Percentiles rank a stretch among this genome's conserved stretches.
Evolutionary conservation across 495 filamentous ascomycete species (phyloP).

Genomic region (Annulohypoxylon moriforme): DNA sequence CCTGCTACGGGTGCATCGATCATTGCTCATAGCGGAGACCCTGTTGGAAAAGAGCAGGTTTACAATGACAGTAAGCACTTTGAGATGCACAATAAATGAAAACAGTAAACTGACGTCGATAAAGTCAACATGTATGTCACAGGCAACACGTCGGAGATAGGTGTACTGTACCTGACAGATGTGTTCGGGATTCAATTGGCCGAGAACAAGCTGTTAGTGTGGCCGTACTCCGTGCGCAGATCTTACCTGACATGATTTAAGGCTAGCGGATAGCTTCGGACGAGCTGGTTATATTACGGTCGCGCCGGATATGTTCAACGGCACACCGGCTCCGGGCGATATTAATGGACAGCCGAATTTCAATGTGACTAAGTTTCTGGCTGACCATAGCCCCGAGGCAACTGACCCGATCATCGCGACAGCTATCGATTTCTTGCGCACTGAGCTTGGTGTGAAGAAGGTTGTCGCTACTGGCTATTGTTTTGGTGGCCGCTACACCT

Average conservation of each 20-base stretch:
- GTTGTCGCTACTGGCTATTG: conserved; percentile 78
- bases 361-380: conserved; percentile 67
- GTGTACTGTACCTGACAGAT: conserved; percentile 67
- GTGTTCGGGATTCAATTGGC: conserved; percentile 69
- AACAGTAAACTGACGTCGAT: background rate
- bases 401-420: conserved; percentile 74
- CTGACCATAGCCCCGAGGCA: conserved; percentile 59
- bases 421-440: conserved; percentile 68
- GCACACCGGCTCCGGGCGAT: conserved; percentile 61
- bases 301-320: conserved; percentile 79
- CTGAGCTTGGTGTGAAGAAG: conserved; percentile 66
- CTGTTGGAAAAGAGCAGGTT: conserved; percentile 47
- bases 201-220: conserved; percentile 70
- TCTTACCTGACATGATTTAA: conserved; percentile 33
- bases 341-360: conserved; percentile 64
- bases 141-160: conserved; percentile 54
- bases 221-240: background rate
- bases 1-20: conserved; percentile 38
- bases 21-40: conserved; percentile 50
- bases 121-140: conserved; percentile 56
- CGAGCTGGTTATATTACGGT: conserved; percentile 79
- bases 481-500: conserved; percentile 59
- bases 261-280: conserved; percentile 79
- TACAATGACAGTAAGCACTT: conserved; percentile 46
- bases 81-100: background rate